Percentiles rank a stretch among this genome's conserved stretches.
Evolutionary conservation across 2,329 filamentous ascomycete species (phyloP).

Genomic region (Penicillium sp.): DNA sequence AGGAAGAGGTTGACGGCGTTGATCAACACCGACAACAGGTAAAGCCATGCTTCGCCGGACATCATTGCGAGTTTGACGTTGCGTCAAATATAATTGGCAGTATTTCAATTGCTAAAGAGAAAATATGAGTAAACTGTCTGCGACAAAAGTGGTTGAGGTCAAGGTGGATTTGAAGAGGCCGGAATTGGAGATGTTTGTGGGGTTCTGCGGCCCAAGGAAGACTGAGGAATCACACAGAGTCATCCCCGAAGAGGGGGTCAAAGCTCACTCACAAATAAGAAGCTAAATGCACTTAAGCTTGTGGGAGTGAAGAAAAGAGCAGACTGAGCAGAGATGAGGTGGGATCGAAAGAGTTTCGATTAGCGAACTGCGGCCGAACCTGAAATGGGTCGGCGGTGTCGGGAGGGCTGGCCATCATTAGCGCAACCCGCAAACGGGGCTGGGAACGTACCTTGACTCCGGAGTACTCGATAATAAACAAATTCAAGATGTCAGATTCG

Average conservation of each 20-base stretch:
- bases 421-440: conserved; percentile 14
- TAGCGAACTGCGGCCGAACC: conserved; percentile 15
- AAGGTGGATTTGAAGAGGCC: conserved; percentile 12
- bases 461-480: not conserved
- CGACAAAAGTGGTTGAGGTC: conserved; percentile 4
- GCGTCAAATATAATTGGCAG: not conserved
- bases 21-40: conserved; percentile 93
- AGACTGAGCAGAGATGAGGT: conserved; percentile 3
- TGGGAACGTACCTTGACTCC: not conserved
- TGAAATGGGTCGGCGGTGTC: conserved; percentile 16
- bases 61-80: conserved; percentile 46
- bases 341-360: conserved; percentile 5
- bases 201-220: conserved; percentile 14
- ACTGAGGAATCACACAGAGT: conserved; percentile 14
- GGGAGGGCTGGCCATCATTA: conserved; percentile 13
- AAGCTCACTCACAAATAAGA: conserved; percentile 16
- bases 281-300: conserved; percentile 7
- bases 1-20: conserved; percentile 99
- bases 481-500: not conserved
- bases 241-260: not conserved
- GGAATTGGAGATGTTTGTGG: conserved; percentile 24
- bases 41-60: conserved; percentile 98
- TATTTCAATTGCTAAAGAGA: conserved; percentile 6
- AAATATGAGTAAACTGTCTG: conserved; percentile 4
- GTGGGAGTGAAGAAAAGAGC: not conserved